Evolutionary conservation across 1,139 yeast species (phyloP).

Genomic region (Yarrowia galli): DNA sequence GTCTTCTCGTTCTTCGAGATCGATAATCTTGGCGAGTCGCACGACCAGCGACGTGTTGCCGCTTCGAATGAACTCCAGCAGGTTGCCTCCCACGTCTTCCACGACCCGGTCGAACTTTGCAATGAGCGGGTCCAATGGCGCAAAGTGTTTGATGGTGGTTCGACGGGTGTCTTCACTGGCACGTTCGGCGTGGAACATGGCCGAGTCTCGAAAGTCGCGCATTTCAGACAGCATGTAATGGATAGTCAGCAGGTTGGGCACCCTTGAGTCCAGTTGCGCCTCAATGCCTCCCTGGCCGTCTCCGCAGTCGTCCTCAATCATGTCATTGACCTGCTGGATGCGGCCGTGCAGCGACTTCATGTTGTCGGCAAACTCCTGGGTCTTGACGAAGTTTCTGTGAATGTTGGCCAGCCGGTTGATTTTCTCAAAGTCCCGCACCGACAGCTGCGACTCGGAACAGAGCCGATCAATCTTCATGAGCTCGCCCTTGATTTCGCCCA

Average conservation of each 20-base stretch:
- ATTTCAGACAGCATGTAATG: conserved; percentile 75
- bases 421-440: conserved; percentile 60
- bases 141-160: conserved; percentile 67
- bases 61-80: conserved; percentile 73
- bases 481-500: conserved; percentile 48
- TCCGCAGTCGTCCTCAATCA: conserved; percentile 60
- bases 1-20: conserved; percentile 82
- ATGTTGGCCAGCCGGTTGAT: conserved; percentile 69
- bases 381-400: conserved; percentile 75
- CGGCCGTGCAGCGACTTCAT: conserved; percentile 64
- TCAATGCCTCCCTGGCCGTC: conserved; percentile 52
- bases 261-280: conserved; percentile 58
- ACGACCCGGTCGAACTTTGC: conserved; percentile 70
- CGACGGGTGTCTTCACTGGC: conserved; percentile 75
- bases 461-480: conserved; percentile 47
- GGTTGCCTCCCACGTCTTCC: conserved; percentile 65
- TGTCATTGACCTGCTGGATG: conserved; percentile 58
- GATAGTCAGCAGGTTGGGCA: conserved; percentile 67
- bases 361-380: conserved; percentile 68
- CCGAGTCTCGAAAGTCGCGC: conserved; percentile 80
- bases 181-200: conserved; percentile 60
- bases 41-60: conserved; percentile 73
- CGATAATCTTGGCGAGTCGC: conserved; percentile 76
- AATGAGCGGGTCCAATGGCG: conserved; percentile 59
- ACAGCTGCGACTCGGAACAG: conserved; percentile 47